These are phyloP conservation scores for Helotiales sp. DNA, from an alignment of 2,329 filamentous ascomycete species.

Conservation along the genomic window DNA sequence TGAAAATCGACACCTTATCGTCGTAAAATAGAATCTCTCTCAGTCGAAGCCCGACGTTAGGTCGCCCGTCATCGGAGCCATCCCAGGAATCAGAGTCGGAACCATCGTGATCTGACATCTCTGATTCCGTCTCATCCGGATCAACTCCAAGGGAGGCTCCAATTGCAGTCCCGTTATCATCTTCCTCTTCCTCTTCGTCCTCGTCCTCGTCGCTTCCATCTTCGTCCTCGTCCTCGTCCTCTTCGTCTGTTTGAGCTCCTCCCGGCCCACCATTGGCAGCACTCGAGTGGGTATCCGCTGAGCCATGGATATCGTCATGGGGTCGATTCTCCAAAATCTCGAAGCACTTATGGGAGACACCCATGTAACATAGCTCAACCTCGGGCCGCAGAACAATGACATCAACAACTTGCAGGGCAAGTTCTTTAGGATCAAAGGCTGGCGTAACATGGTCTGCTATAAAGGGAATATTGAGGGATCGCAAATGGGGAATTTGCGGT, in stretches of 20 bases:
- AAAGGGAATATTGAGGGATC: slow-evolving; percentile 72
- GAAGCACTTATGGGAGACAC: slow-evolving; percentile 78
- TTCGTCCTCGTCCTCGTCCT: slow-evolving; percentile 51
- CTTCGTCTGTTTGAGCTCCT: slow-evolving; percentile 48
- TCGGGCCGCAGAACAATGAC: slow-evolving; percentile 78
- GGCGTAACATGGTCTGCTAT: slow-evolving; percentile 65
- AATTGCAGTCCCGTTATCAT: slow-evolving; percentile 43
- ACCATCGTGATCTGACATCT: slow-evolving; percentile 50
- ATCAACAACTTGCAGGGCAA: slow-evolving; percentile 77
- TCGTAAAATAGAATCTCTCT: slow-evolving; percentile 85
- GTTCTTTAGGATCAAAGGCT: slow-evolving; percentile 66
- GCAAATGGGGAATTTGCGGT: slow-evolving; percentile 71
- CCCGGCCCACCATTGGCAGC: slow-evolving; percentile 46
- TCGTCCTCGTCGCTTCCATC: slow-evolving; percentile 55
- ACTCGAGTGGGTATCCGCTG: slow-evolving; percentile 36
- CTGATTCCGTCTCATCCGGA: slow-evolving; percentile 45
- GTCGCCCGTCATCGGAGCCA: slow-evolving; percentile 50
- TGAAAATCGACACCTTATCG: slow-evolving; percentile 82
- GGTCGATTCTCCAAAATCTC: slow-evolving; percentile 73
- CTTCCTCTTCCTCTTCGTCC: slow-evolving; percentile 49
- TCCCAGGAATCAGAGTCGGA: slow-evolving; percentile 56
- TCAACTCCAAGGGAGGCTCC: slow-evolving; percentile 41
- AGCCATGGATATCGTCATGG: slow-evolving; percentile 47
- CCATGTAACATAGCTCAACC: slow-evolving; percentile 78
- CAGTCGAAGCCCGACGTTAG: slow-evolving; percentile 60